Evolutionary conservation across 2,329 filamentous ascomycete genomes (phyloP), one percentile per base, ranked within the genome.

Genomic region (Ilyonectria robusta): DNA sequence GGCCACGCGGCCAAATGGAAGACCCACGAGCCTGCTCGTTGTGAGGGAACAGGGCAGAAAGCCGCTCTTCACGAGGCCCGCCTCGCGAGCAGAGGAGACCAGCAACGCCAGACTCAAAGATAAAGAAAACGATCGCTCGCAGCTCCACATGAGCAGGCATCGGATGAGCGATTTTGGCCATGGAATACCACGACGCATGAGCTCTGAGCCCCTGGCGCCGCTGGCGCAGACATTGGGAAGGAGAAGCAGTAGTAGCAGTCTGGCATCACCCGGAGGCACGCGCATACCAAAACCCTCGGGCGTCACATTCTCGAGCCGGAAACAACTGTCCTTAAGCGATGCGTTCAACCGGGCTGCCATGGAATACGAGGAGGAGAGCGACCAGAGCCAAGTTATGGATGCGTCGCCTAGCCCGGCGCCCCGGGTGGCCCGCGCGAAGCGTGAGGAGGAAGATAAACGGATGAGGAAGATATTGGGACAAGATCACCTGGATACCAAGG

Each of bases 401-500:
- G 85, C 81, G 19, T 87, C 85, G 2, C 86, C 86, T 1, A 88
- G 86, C 61, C 86, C 86, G 0, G 86, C 86, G 1, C 86, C 86
- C 2, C 79, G 86, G 35, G 73, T 79, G 8, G 84, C 84, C 81
- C 81, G 83, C 13, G 73, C 77, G 19, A 77, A 76, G 37, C 74
- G 72, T 53, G 78, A 76, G 1, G 74, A 76, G 0, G 78, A 80
- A 19, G 78, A 83, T 44, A 70, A 65, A 33, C 76, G 74, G 40
- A 67, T 77, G 68, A 76, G 79, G 37, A 73, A 73, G 62, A 59
- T 72, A 17, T 60, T 79, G 15, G 75, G 70, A 7, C 73, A 75
- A 3, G 78, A 80, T 48, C 77, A 78, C 19, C 65, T 81, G 8
- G 78, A 79, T 47, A 77, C 69, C 37, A 78, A 77, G 62, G 72